Conservation (phyloP, 2,329 filamentous ascomycete species). For the Stagonosporopsis cucurbitacearum region DNA sequence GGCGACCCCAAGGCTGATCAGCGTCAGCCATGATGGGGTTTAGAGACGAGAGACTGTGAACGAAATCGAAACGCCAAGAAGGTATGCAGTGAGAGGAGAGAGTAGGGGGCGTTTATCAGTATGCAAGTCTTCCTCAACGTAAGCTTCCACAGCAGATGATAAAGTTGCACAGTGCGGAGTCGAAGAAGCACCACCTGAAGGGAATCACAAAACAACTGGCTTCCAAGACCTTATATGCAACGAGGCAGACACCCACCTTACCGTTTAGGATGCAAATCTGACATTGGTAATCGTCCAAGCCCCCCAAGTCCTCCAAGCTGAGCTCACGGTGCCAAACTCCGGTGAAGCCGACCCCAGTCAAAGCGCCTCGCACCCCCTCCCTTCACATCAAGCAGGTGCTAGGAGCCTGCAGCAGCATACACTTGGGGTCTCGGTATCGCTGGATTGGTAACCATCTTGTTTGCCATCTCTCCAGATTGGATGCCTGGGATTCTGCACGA, state of each 20-base stretch:
- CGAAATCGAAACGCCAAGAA: neutral
- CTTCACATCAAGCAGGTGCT: neutral
- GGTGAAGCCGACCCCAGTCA: constrained; percentile 1
- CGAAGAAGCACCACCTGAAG: neutral
- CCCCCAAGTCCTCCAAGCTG: constrained; percentile 9
- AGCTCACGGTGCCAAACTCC: neutral
- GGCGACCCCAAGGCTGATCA: constrained; percentile 39
- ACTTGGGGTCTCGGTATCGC: neutral
- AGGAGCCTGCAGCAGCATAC: neutral
- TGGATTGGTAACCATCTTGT: neutral
- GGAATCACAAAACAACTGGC: neutral
- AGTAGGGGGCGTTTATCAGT: neutral
- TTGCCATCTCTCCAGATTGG: constrained; percentile 5
- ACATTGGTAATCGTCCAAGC: constrained; percentile 1
- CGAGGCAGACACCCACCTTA: neutral
- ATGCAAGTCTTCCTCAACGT: neutral
- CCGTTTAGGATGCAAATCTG: constrained; percentile 6
- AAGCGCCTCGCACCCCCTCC: constrained; percentile 1
- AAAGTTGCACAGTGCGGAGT: neutral
- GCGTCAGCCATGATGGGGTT: neutral
- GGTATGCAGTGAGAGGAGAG: too few relatives aligned
- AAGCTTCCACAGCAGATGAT: neutral
- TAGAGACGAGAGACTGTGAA: neutral
- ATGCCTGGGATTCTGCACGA: neutral
- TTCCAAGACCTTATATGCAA: neutral